A percentile compares a stretch with the other conserved stretches of the same genome.
These are phyloP conservation scores for Daldinia eschscholtzii DNA, from an alignment of 2,329 filamentous ascomycete genomes.

Conservation along the genomic window DNA sequence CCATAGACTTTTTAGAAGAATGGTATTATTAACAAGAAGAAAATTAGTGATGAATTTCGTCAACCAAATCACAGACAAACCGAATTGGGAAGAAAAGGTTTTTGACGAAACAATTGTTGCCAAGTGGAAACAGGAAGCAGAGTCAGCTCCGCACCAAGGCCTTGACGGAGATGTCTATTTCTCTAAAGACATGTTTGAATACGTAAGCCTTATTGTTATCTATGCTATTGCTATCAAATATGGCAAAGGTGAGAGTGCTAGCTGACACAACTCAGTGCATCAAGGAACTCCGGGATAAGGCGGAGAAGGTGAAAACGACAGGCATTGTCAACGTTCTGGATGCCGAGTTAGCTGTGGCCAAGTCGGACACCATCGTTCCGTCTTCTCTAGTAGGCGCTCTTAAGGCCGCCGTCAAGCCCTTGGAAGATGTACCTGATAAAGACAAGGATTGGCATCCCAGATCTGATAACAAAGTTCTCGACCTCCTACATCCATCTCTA, in stretches of 20 bases:
- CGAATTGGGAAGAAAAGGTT: conserved; percentile 47
- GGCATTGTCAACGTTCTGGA: conserved; percentile 59
- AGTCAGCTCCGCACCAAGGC: not conserved
- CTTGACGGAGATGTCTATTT: conserved; percentile 47
- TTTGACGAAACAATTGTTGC: conserved; percentile 43
- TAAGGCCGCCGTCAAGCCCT: conserved; percentile 55
- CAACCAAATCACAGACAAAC: conserved; percentile 48
- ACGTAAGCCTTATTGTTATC: conserved; percentile 44
- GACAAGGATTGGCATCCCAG: conserved; percentile 72
- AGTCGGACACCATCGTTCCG: conserved; percentile 63
- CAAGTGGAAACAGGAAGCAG: conserved; percentile 44
- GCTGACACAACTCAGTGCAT: conserved; percentile 47
- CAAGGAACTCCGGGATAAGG: conserved; percentile 62
- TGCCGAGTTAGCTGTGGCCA: conserved; percentile 58
- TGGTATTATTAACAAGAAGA: not conserved
- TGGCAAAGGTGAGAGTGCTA: not conserved
- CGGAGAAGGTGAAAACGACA: conserved; percentile 55
- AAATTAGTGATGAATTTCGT: conserved; percentile 46
- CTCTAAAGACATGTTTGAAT: conserved; percentile 55
- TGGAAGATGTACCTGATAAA: conserved; percentile 65
- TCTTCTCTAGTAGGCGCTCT: conserved; percentile 58
- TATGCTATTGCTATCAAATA: not conserved
- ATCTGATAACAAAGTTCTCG: conserved; percentile 67
- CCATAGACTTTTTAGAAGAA: not conserved
- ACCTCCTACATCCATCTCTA: conserved; percentile 74